Evolutionary conservation across 805 yeast species (phyloP).

Genomic region (Pichia membranifaciens): DNA sequence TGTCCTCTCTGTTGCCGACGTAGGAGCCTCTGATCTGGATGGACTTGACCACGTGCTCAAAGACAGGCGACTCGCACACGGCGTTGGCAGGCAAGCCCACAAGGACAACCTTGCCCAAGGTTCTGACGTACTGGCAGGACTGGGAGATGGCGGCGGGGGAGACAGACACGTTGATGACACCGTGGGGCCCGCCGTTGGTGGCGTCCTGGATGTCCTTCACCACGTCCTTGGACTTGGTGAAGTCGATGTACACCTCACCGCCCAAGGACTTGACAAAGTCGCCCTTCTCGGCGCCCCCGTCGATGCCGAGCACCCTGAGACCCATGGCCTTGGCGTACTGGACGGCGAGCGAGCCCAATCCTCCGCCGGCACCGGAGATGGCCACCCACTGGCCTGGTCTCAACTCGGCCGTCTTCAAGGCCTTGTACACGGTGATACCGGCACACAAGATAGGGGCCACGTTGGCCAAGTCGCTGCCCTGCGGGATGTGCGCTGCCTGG

Average conservation of each 20-base stretch:
- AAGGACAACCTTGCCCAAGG: constrained; percentile 56
- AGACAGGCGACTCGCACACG: constrained; percentile 62
- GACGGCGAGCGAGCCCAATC: constrained; percentile 70
- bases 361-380: constrained; percentile 79
- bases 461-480: constrained; percentile 66
- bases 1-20: constrained; percentile 87
- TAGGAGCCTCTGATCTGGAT: constrained; percentile 75
- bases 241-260: constrained; percentile 60
- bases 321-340: constrained; percentile 80
- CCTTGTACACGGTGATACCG: constrained; percentile 89
- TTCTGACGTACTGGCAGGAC: constrained; percentile 54
- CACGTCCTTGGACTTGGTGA: constrained; percentile 38
- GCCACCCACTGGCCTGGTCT: constrained; percentile 78
- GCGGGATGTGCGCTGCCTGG: constrained; percentile 77
- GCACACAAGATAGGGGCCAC: constrained; percentile 85
- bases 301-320: constrained; percentile 63
- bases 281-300: constrained; percentile 68
- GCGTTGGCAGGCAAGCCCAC: constrained; percentile 82
- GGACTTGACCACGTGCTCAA: constrained; percentile 68
- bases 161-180: constrained; percentile 61
- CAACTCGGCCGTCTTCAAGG: constrained; percentile 71
- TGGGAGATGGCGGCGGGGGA: constrained; percentile 48
- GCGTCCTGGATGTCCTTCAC: constrained; percentile 35
- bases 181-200: constrained; percentile 57
- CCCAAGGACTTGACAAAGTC: constrained; percentile 49